Evolutionary conservation across 306 rosid genomes (phyloP).

Genomic region (Lupinus albus): DNA sequence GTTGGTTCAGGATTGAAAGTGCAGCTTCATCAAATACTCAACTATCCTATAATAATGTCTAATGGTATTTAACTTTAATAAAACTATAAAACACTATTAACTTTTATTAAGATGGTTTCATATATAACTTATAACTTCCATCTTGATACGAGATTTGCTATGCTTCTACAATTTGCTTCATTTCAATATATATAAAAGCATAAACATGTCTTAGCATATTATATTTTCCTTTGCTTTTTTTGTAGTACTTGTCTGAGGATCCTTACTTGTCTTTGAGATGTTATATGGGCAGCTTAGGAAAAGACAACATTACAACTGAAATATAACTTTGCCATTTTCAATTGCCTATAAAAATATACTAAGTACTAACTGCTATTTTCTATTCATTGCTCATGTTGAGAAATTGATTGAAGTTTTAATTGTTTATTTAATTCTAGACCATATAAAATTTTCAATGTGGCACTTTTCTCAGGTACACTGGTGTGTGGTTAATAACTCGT

Average conservation of each 20-base stretch:
- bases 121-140: neutral
- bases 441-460: slow-evolving; percentile 22
- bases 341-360: neutral
- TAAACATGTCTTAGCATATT: too few relatives aligned
- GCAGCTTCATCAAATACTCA: too few relatives aligned
- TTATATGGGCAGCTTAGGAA: neutral
- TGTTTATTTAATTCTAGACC: neutral
- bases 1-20: too few relatives aligned
- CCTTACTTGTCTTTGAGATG: too few relatives aligned
- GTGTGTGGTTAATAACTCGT: slow-evolving; percentile 75
- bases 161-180: neutral
- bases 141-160: neutral
- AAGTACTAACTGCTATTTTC: slow-evolving; percentile 3
- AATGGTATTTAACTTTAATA: too few relatives aligned
- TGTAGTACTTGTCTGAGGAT: too few relatives aligned
- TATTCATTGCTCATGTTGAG: neutral
- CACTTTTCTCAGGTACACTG: slow-evolving; percentile 58
- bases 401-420: slow-evolving; percentile 7
- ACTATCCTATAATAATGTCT: too few relatives aligned
- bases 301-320: neutral
- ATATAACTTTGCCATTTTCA: neutral
- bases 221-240: too few relatives aligned
- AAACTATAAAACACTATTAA: too few relatives aligned
- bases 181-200: too few relatives aligned
- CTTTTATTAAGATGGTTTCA: neutral